Percentiles rank a stretch among this genome's conserved stretches.
These are phyloP conservation scores for Podospora conica DNA, from an alignment of 495 filamentous ascomycete genomes.

Conservation along the genomic window DNA sequence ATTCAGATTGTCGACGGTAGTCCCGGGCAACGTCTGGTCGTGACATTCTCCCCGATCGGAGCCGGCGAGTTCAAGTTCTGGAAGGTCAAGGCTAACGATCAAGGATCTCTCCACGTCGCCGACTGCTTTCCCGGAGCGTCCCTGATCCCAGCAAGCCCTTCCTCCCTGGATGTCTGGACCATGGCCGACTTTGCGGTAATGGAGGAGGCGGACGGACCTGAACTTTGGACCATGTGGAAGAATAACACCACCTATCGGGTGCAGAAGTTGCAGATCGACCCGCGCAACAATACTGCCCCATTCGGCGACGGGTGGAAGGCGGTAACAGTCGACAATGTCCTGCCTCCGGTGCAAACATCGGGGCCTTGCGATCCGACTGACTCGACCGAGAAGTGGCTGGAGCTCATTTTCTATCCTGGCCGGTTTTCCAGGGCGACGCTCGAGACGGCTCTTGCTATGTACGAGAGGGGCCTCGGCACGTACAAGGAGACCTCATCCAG, in stretches of 20 bases:
- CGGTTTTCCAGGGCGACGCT: conserved; percentile 68
- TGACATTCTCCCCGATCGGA: conserved; percentile 81
- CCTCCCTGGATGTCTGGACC: conserved; percentile 76
- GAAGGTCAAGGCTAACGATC: conserved; percentile 61
- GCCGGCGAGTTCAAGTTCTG: conserved; percentile 95
- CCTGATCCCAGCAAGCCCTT: conserved; percentile 62
- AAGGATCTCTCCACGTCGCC: conserved; percentile 55
- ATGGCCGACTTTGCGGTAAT: conserved; percentile 73
- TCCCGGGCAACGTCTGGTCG: conserved; percentile 62
- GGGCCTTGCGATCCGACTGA: conserved; percentile 58
- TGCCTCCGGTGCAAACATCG: conserved; percentile 48
- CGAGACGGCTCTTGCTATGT: conserved; percentile 74
- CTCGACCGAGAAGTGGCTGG: conserved; percentile 58
- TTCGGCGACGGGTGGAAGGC: conserved; percentile 71
- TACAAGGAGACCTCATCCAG: conserved; percentile 31
- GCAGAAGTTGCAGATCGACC: conserved; percentile 44
- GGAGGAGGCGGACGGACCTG: conserved; percentile 42
- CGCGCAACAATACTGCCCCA: conserved; percentile 35
- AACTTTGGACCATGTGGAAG: conserved; percentile 83
- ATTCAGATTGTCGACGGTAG: conserved; percentile 64
- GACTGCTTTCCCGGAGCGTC: conserved; percentile 59
- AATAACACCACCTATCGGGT: conserved; percentile 72
- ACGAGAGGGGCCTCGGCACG: conserved; percentile 53
- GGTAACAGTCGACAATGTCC: conserved; percentile 57
- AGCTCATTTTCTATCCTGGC: conserved; percentile 75